A percentile compares a stretch with the other conserved stretches of the same genome.
phyloP scores from a whole-genome alignment of 176 grass and related monocot species.

The Ensete glaucum region DNA sequence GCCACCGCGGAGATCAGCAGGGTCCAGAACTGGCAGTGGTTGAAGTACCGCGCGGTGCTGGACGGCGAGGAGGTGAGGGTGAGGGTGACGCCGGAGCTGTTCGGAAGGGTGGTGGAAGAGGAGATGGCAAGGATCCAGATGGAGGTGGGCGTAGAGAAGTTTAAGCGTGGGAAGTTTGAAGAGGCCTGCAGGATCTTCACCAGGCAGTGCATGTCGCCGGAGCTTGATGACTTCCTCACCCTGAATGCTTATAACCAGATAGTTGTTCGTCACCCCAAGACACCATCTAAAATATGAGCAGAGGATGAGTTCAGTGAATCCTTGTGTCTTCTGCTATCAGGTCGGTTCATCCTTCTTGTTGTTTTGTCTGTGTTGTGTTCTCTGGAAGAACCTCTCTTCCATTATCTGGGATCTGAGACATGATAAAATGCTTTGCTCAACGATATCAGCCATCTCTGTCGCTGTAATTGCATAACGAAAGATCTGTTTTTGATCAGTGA shows the following conservation, averaged over 20 bases:
- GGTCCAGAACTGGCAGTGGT: constrained; percentile 97
- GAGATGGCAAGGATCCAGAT: constrained; percentile 61
- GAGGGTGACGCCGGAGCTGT: constrained; percentile 51
- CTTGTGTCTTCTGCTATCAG: too few species aligned
- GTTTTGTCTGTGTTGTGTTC: too few species aligned
- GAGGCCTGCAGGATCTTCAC: constrained; percentile 61
- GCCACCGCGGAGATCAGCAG: constrained; percentile 95
- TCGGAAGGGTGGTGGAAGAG: constrained; percentile 66
- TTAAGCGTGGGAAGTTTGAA: constrained; percentile 36
- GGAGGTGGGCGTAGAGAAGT: constrained; percentile 52
- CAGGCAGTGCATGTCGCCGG: constrained; percentile 53
- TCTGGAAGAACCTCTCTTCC: too few species aligned
- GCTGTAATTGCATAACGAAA: too few species aligned
- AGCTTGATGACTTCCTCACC: constrained; percentile 86
- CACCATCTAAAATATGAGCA: constrained; percentile 43
- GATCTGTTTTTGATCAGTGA: too few species aligned
- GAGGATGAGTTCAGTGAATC: too few species aligned
- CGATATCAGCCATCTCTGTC: too few species aligned
- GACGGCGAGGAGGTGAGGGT: constrained; percentile 39
- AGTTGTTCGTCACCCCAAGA: constrained; percentile 53
- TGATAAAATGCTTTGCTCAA: too few species aligned
- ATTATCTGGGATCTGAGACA: too few species aligned
- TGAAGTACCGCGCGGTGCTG: constrained; percentile 40
- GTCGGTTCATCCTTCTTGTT: too few species aligned
- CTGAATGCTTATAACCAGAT: constrained; percentile 75